A percentile compares a stretch with the other conserved stretches of the same genome.
Conservation (phyloP, 768 basidiomycete genomes). For the Coprinellus micaceus region DNA sequence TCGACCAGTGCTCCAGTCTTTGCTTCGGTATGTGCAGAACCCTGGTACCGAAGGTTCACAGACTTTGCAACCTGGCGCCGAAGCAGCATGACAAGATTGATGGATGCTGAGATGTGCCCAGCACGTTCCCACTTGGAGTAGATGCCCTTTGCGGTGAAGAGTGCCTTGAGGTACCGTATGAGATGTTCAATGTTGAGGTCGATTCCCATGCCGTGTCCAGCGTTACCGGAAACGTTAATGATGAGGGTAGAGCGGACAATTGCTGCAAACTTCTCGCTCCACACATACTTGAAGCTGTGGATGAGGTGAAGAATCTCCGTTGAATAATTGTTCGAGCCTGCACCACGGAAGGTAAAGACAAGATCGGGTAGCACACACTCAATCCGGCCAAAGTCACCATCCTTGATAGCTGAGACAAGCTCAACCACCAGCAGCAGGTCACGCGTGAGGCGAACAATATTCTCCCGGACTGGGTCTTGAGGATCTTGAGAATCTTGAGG, state of each 20-base stretch:
- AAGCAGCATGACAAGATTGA: not conserved
- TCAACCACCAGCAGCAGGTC: not conserved
- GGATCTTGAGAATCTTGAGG: slow-evolving; percentile 14
- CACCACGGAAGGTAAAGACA: not conserved
- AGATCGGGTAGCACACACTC: not conserved
- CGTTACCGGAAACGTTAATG: slow-evolving; percentile 22
- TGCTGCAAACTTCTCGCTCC: slow-evolving; percentile 25
- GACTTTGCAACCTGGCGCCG: not conserved
- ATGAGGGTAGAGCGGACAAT: slow-evolving; percentile 28
- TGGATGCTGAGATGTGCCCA: not conserved
- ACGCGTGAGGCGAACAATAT: not conserved
- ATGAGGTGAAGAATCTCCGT: slow-evolving; percentile 18
- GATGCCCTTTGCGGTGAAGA: not conserved
- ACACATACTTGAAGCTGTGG: slow-evolving; percentile 22
- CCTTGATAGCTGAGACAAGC: not conserved
- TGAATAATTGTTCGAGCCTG: not conserved
- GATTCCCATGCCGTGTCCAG: slow-evolving; percentile 25
- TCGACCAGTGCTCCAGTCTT: slow-evolving; percentile 19
- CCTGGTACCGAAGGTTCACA: not conserved
- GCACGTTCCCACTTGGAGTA: not conserved
- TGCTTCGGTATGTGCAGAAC: not conserved
- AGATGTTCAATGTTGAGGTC: slow-evolving; percentile 24
- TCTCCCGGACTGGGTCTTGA: slow-evolving; percentile 2
- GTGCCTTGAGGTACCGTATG: slow-evolving; percentile 24
- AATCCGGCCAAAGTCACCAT: slow-evolving; percentile 2